These are phyloP conservation scores for Tolypocladium pustulatum DNA, from an alignment of 2,329 filamentous ascomycete species.

Conservation along the genomic window DNA sequence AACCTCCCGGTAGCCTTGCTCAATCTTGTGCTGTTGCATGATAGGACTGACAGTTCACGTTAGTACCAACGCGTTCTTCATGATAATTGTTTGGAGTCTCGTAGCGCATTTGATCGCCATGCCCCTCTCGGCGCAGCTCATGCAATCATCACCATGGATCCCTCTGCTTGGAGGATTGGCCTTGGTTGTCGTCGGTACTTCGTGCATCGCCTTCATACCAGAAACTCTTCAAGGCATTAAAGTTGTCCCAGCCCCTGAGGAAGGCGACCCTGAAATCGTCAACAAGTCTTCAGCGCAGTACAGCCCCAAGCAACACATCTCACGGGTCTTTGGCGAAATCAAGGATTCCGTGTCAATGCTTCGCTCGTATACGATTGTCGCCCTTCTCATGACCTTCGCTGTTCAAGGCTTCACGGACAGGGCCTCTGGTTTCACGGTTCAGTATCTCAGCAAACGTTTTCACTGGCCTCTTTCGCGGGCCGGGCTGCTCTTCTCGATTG, in stretches of 20 bases:
- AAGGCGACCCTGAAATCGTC: too few relatives aligned
- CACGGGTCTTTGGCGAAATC: too few relatives aligned
- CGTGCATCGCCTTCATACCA: neutral
- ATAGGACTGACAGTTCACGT: neutral
- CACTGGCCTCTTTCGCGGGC: slow-evolving; percentile 8
- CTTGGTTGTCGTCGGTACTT: neutral
- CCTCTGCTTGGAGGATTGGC: neutral
- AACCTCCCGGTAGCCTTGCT: slow-evolving; percentile 1
- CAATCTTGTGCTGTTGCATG: neutral
- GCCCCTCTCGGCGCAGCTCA: slow-evolving; percentile 1
- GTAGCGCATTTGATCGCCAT: neutral
- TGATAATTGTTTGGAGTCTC: slow-evolving; percentile 1
- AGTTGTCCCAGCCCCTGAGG: neutral
- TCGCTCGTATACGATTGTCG: neutral
- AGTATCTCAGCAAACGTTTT: slow-evolving; percentile 6
- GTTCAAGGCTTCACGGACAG: neutral
- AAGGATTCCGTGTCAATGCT: neutral
- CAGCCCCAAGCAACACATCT: too few relatives aligned
- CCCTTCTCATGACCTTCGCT: slow-evolving; percentile 3
- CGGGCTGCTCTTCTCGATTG: slow-evolving; percentile 9
- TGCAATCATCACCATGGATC: neutral
- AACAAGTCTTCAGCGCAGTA: too few relatives aligned
- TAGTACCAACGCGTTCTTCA: slow-evolving; percentile 1
- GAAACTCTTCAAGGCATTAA: neutral
- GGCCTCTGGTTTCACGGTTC: neutral